Evolutionary conservation across 768 basidiomycete genomes (phyloP).

Genomic region (Lactifluus piperatus): DNA sequence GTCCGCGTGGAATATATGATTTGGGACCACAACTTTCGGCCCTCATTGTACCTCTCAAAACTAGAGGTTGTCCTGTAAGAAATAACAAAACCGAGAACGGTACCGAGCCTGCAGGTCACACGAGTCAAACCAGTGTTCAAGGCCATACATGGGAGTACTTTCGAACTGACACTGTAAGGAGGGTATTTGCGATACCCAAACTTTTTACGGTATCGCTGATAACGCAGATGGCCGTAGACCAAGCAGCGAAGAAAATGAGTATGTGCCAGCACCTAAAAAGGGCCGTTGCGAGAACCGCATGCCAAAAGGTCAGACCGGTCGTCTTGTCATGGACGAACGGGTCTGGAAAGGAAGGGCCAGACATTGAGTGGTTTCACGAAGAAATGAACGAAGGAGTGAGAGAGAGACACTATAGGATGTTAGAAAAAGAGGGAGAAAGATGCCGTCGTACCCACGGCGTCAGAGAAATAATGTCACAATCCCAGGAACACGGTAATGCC

Average conservation of each 20-base stretch:
- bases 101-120: conserved; percentile 39
- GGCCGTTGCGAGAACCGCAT: conserved; percentile 32
- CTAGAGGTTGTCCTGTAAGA: conserved; percentile 65
- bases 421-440: not conserved
- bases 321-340: conserved; percentile 14
- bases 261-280: conserved; percentile 59
- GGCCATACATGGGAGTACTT: not conserved
- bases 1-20: conserved; percentile 49
- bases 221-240: conserved; percentile 50
- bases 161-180: conserved; percentile 59
- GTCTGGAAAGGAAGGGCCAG: conserved; percentile 18
- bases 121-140: conserved; percentile 19
- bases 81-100: conserved; percentile 67
- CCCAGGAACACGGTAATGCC: no score
- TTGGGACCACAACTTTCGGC: conserved; percentile 58
- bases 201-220: conserved; percentile 40
- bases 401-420: not conserved
- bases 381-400: not conserved
- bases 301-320: conserved; percentile 14
- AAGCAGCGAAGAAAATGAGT: conserved; percentile 52
- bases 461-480: not conserved
- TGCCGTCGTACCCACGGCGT: not conserved
- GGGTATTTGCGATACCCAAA: conserved; percentile 39
- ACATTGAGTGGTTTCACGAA: not conserved
- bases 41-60: conserved; percentile 73